Percentiles rank a stretch among this genome's conserved stretches.
Evolutionary conservation across 352 stramenopile species (phyloP).

Genomic region (Globisporangium okanoganense): DNA sequence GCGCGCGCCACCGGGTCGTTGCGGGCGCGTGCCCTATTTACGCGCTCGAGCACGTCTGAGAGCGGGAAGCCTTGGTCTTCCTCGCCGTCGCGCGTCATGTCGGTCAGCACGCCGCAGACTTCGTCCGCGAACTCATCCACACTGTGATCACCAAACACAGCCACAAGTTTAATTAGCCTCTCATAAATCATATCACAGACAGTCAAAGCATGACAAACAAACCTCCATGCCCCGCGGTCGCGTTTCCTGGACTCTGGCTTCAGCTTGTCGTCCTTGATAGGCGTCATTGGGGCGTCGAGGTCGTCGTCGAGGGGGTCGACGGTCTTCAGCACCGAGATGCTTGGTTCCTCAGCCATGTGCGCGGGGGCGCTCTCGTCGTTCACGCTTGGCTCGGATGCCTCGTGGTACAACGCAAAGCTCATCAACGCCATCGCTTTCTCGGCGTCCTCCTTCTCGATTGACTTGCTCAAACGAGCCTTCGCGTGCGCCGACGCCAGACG

Average conservation of each 20-base stretch:
- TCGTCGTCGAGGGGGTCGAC: conserved; percentile 18
- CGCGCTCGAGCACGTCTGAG: conserved; percentile 43
- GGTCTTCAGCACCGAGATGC: conserved; percentile 2
- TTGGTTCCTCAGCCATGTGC: conserved; percentile 1
- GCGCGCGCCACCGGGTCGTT: conserved; percentile 29
- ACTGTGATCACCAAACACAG: conserved; percentile 24
- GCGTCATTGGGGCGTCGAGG: conserved; percentile 15
- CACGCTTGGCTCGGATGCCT: conserved; percentile 54
- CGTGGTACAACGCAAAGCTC: conserved; percentile 98
- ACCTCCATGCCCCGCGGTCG: conserved; percentile 61
- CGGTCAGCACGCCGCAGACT: conserved; percentile 49
- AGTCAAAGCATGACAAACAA: conserved; percentile 13
- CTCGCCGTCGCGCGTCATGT: conserved; percentile 40
- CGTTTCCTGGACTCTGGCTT: conserved; percentile 49
- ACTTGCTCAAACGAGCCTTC: conserved; percentile 92
- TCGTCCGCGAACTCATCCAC: conserved; percentile 59
- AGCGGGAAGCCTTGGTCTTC: conserved; percentile 63
- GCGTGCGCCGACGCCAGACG: conserved; percentile 97
- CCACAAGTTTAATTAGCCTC: conserved; percentile 1
- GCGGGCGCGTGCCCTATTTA: conserved; percentile 44
- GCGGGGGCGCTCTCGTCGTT: conserved; percentile 12
- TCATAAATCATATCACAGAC: background rate
- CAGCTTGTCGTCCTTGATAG: conserved; percentile 20
- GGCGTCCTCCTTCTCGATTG: conserved; percentile 79
- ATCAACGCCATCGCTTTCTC: conserved; percentile 95